phyloP scores from a whole-genome alignment of 148 eudicot species.

The Mesembryanthemum crystallinum region DNA sequence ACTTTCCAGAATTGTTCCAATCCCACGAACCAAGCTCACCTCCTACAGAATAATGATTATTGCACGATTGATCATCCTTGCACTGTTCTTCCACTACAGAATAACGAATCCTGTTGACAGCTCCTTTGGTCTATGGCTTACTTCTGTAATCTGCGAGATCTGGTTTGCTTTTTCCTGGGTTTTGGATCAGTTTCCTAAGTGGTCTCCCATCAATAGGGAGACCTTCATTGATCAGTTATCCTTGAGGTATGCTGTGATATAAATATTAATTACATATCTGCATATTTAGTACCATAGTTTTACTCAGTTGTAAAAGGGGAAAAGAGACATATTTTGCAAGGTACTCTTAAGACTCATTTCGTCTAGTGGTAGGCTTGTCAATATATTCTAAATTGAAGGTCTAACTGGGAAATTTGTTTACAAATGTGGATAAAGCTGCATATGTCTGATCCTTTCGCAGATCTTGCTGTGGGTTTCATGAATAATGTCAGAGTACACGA shows the following conservation, averaged over 20 bases:
- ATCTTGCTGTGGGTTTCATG: neutral
- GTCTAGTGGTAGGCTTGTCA: no score
- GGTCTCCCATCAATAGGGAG: slow-evolving; percentile 80
- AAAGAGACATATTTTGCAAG: no score
- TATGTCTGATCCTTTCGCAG: neutral
- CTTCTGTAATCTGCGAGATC: slow-evolving; percentile 97
- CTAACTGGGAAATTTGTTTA: neutral
- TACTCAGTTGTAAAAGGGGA: neutral
- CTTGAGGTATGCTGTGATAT: slow-evolving; percentile 47
- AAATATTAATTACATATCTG: neutral
- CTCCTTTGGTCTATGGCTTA: slow-evolving; percentile 90
- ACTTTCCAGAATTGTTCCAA: slow-evolving; percentile 69
- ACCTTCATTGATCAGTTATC: slow-evolving; percentile 75
- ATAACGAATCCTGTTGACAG: slow-evolving; percentile 92
- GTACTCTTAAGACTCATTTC: no score
- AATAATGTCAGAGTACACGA: neutral
- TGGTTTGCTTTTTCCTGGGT: slow-evolving; percentile 99
- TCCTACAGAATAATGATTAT: slow-evolving; percentile 83
- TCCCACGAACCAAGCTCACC: slow-evolving; percentile 70
- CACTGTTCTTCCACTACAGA: slow-evolving; percentile 88
- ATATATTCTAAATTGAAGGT: neutral
- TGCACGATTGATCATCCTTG: slow-evolving; percentile 68
- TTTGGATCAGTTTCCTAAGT: slow-evolving; percentile 97
- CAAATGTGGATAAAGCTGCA: neutral
- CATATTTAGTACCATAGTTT: neutral